Conservation (phyloP, 1,284 basidiomycete genomes). For the Singerocomus rubriflavus region DNA sequence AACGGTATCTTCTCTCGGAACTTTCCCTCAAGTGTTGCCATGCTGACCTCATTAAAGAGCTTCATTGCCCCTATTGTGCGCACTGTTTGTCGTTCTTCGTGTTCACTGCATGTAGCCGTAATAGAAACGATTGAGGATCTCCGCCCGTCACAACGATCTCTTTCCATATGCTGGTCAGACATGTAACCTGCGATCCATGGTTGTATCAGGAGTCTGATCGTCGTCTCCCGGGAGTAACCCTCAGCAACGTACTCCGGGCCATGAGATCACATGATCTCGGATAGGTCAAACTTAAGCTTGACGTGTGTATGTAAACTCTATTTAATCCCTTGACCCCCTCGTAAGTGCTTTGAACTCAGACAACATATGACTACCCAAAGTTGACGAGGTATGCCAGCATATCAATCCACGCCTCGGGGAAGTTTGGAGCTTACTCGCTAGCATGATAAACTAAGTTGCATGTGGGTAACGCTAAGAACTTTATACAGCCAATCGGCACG, state of each 20-base stretch:
- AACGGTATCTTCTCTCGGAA: constrained; percentile 11
- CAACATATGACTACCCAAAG: constrained; percentile 10
- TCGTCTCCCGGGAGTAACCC: constrained; percentile 3
- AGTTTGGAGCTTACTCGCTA: constrained; percentile 1
- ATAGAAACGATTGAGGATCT: constrained; percentile 10
- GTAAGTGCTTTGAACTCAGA: constrained; percentile 22
- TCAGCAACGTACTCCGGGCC: background rate
- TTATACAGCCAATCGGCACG: constrained; percentile 6
- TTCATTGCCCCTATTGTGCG: constrained; percentile 3
- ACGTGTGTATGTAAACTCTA: constrained; percentile 16
- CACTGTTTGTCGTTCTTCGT: constrained; percentile 13
- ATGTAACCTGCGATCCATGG: background rate
- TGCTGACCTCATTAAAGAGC: constrained; percentile 6
- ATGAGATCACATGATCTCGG: constrained; percentile 7
- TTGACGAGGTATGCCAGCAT: constrained; percentile 14
- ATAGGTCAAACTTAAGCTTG: constrained; percentile 26
- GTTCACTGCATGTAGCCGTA: constrained; percentile 20
- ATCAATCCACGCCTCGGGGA: constrained; percentile 1
- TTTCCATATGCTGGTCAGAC: constrained; percentile 2
- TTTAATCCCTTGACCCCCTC: constrained; percentile 1
- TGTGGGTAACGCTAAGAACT: background rate
- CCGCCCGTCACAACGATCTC: constrained; percentile 3
- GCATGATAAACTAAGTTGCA: constrained; percentile 1
- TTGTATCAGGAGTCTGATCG: constrained; percentile 7
- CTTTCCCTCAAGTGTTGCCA: background rate